Evolutionary conservation across 352 stramenopile species (phyloP).

Genomic region (Phytophthora idaei): DNA sequence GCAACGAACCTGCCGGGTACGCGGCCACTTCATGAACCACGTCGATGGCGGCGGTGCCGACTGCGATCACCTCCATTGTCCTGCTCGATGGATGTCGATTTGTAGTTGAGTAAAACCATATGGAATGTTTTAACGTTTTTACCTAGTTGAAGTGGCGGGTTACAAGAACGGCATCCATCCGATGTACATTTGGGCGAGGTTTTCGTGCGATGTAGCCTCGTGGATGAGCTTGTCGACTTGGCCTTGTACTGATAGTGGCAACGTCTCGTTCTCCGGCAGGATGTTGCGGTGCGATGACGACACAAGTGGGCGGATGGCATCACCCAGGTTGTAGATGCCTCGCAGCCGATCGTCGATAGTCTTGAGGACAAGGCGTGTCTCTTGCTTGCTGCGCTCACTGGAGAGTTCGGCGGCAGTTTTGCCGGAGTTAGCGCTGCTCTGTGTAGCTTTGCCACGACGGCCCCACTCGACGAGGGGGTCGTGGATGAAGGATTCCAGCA

Average conservation of each 20-base stretch:
- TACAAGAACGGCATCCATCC: conserved; percentile 94
- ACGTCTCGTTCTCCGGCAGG: conserved; percentile 77
- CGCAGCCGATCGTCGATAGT: conserved; percentile 92
- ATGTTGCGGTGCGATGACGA: conserved; percentile 70
- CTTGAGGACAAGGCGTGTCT: conserved; percentile 87
- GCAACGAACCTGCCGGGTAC: conserved; percentile 56
- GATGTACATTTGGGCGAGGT: conserved; percentile 96
- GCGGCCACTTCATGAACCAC: conserved; percentile 64
- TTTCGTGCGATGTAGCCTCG: conserved; percentile 91
- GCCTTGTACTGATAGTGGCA: conserved; percentile 93
- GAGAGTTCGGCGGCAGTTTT: conserved; percentile 51
- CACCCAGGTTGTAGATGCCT: conserved; percentile 92
- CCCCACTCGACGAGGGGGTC: conserved; percentile 96
- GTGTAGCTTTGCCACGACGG: conserved; percentile 70
- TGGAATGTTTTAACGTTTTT: conserved; percentile 12
- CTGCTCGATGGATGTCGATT: not conserved
- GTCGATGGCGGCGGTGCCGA: conserved; percentile 79
- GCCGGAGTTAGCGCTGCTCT: conserved; percentile 40
- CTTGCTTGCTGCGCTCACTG: conserved; percentile 82
- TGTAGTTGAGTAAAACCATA: not conserved
- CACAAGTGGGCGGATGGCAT: conserved; percentile 75
- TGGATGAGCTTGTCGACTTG: conserved; percentile 95
- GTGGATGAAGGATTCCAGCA: conserved; percentile 99
- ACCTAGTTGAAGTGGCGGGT: conserved; percentile 4
- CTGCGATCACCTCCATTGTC: conserved; percentile 59